Base-by-base conservation (phyloP, 495 filamentous ascomycete species). In the Penicillium salamii region DNA sequence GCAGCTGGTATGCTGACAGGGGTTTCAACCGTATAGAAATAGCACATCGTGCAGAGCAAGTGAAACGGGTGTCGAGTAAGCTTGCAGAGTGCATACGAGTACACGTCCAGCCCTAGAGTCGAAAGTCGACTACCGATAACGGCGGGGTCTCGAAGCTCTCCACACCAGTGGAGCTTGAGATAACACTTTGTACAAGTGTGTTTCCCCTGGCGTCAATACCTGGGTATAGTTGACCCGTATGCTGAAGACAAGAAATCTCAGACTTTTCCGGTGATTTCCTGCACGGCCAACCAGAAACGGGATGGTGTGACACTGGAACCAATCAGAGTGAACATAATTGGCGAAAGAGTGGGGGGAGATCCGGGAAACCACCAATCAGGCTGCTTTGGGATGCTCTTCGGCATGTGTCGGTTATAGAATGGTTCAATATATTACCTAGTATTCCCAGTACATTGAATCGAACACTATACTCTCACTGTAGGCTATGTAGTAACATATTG, bases 381-480 rank as follows among this genome's bases (percentile, higher is more conserved):
- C 46, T 63, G 50, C 61, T 63, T 63, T 63, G 41, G 42, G 45
- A 49, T 57, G 57, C 45, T 58, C 31, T 57, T 54, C 52, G 57
- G 57, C 57, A 57, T 58, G 58, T 61, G 58, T 50, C 49, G 48
- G 47, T 52, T 58, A 50, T 58, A 55, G 44, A 42, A 24, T 41
- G 54, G 53, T 50, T 51, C 44, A 42, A 29, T n/a, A 15, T 45
- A 3, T n/a, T n/a, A n/a, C n/a, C n/a, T n/a, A n/a, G n/a, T n/a
- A n/a, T n/a, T n/a, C n/a, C n/a, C n/a, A n/a, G n/a, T n/a, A n/a
- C n/a, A n/a, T n/a, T n/a, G n/a, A n/a, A n/a, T n/a, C n/a, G n/a
- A n/a, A n/a, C n/a, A n/a, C n/a, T n/a, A n/a, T n/a, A n/a, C n/a
- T n/a, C n/a, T n/a, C n/a, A n/a, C n/a, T n/a, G n/a, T n/a, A n/a